These are phyloP conservation scores for Volvox africanus DNA, from an alignment of 139 green algal species.

Conservation along the genomic window DNA sequence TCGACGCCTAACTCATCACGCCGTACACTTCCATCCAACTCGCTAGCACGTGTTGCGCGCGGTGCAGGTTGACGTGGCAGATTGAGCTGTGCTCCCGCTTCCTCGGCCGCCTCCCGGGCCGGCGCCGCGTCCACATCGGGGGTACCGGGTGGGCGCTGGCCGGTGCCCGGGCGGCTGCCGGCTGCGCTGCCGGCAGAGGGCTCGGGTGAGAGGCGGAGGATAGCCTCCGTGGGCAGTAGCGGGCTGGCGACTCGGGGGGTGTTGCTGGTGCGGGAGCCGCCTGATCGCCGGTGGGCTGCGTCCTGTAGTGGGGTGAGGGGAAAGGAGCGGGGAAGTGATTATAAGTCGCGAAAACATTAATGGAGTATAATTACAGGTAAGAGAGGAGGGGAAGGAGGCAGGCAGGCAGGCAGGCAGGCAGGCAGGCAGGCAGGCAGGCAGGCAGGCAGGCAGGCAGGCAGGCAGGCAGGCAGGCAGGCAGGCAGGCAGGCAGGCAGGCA, in stretches of 20 bases:
- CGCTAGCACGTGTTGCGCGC: not conserved
- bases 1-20: constrained; percentile 20
- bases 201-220: constrained; percentile 28
- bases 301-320: not conserved
- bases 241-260: constrained; percentile 14
- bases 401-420: no score
- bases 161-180: constrained; percentile 20
- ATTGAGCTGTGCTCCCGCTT: constrained; percentile 37
- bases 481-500: no score
- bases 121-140: not conserved
- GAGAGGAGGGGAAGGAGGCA: not conserved
- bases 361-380: no score
- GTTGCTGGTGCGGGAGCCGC: not conserved
- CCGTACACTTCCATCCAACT: not conserved
- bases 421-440: no score
- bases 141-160: no score
- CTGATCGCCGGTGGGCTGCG: not conserved
- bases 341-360: no score
- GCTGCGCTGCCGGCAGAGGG: not conserved
- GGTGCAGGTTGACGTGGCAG: not conserved
- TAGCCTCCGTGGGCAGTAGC: constrained; percentile 29
- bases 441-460: no score
- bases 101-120: constrained; percentile 7
- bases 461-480: no score
- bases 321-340: not conserved